A percentile compares a stretch with the other conserved stretches of the same genome.
These are phyloP conservation scores for Suhomyces faveliae DNA, from an alignment of 805 yeast species.

Conservation along the genomic window DNA sequence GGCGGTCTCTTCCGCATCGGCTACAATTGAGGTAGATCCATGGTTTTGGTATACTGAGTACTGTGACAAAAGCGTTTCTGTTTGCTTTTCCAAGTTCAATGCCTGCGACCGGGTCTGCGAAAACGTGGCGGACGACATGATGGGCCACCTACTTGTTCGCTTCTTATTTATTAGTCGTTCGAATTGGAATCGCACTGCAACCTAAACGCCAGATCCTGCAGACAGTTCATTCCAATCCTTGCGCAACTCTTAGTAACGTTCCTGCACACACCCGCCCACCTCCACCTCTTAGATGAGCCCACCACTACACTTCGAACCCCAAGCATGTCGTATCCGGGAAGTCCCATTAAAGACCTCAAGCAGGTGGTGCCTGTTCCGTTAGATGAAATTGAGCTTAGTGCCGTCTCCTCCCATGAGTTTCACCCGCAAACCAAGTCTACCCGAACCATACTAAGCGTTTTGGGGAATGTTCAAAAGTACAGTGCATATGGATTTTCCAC, in stretches of 20 bases:
- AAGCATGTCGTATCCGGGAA: constrained; percentile 2
- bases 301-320: background rate
- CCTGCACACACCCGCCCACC: background rate
- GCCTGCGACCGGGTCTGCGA: constrained; percentile 68
- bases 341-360: background rate
- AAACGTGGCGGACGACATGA: constrained; percentile 46
- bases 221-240: no score
- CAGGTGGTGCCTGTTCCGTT: constrained; percentile 1
- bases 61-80: constrained; percentile 54
- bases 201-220: no score
- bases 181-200: no score
- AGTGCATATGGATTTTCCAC: constrained; percentile 57
- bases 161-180: no score
- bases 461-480: constrained; percentile 48
- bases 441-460: background rate
- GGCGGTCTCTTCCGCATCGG: constrained; percentile 24
- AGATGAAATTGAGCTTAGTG: background rate
- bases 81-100: constrained; percentile 67
- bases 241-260: no score
- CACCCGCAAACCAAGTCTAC: constrained; percentile 1
- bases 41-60: constrained; percentile 30
- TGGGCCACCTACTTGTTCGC: no score
- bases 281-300: background rate
- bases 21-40: constrained; percentile 15
- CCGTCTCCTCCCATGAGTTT: background rate